These are phyloP conservation scores for Aspergillus felis DNA, from an alignment of 2,329 filamentous ascomycete species.

Conservation along the genomic window DNA sequence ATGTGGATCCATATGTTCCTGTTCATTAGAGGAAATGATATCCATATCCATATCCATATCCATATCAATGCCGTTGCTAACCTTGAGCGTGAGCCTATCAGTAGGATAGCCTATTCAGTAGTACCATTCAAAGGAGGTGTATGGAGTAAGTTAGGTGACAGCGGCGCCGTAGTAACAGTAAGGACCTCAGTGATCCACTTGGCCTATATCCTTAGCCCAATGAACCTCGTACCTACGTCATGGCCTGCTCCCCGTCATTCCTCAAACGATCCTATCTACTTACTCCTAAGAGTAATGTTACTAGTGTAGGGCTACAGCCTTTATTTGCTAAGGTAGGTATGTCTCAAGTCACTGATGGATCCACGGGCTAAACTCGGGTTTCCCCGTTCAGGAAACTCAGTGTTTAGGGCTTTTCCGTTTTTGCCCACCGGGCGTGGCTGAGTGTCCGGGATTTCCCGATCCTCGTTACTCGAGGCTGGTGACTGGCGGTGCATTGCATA, in stretches of 20 bases:
- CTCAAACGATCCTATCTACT: no score
- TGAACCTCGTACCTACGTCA: neutral
- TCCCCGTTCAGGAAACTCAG: slow-evolving; percentile 13
- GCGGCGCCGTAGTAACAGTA: no score
- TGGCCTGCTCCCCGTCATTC: neutral
- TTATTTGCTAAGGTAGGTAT: no score
- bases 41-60: no score
- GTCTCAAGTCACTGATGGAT: no score
- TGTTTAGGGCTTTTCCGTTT: slow-evolving; percentile 20
- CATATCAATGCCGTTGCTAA: no score
- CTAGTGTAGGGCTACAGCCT: neutral
- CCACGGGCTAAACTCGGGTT: neutral
- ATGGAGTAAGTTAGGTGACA: no score
- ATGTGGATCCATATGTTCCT: neutral
- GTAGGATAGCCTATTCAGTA: neutral
- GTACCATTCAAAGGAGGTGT: no score
- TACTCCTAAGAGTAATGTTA: neutral
- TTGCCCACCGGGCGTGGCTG: slow-evolving; percentile 16
- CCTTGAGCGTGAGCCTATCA: no score
- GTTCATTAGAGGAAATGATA: neutral
- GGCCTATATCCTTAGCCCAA: neutral
- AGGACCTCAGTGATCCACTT: no score
- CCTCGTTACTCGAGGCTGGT: neutral
- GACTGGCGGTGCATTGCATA: neutral
- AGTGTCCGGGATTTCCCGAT: slow-evolving; percentile 13